These are phyloP conservation scores for Serendipita vermifera DNA, from an alignment of 768 basidiomycete genomes.

Conservation along the genomic window DNA sequence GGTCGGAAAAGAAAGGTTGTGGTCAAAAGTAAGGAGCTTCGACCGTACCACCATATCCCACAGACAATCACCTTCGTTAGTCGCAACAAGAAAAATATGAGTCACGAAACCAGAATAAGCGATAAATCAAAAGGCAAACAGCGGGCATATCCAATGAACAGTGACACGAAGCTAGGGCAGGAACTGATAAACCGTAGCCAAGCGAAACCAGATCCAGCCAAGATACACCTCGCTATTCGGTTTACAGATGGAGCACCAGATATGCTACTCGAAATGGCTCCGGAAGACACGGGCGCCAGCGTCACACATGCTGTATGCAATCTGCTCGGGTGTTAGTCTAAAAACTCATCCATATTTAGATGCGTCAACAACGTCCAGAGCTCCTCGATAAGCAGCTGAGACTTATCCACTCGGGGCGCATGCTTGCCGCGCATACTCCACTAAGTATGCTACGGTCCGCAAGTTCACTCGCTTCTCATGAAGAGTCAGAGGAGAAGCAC, in stretches of 20 bases:
- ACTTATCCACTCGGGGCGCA: neutral
- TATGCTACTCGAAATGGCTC: neutral
- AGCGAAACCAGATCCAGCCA: neutral
- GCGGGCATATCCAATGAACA: slow-evolving; percentile 8
- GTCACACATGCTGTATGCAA: neutral
- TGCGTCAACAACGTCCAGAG: neutral
- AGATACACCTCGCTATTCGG: neutral
- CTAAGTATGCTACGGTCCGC: neutral
- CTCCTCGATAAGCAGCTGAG: neutral
- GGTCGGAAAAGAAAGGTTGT: too few relatives aligned
- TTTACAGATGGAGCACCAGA: neutral
- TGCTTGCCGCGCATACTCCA: neutral
- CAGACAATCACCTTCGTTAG: neutral
- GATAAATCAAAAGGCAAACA: neutral
- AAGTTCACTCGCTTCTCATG: too few relatives aligned
- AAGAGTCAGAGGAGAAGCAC: too few relatives aligned
- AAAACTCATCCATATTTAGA: neutral
- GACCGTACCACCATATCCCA: too few relatives aligned
- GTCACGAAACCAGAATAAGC: neutral
- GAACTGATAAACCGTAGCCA: neutral
- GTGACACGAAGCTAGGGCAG: neutral
- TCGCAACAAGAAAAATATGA: neutral
- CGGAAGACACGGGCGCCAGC: neutral
- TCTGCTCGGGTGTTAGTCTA: neutral
- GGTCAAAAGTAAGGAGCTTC: too few relatives aligned